Evolutionary conservation across 257 asterid genomes (phyloP), one percentile per base, ranked within the genome.

Genomic region (Paulownia fortunei): DNA sequence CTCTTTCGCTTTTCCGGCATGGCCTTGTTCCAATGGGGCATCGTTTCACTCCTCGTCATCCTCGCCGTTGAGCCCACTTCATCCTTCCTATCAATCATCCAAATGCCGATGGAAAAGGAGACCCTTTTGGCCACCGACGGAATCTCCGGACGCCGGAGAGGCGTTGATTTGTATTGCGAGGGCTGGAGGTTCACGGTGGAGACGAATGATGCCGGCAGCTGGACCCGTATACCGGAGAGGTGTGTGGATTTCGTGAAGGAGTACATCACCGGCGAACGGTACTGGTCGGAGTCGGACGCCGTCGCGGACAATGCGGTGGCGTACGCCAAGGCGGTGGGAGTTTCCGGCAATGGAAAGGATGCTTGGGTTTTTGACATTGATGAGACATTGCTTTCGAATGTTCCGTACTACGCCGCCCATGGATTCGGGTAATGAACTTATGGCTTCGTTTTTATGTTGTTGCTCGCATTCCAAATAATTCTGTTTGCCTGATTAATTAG

Each of bases 301-400:
- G 98, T 91, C 12, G 92, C 95, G 21, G 89, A 83, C 39, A 81
- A 52, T 8, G 74, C 94, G 34, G 37, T 80, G 69, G 88, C 76
- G 21, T 86, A 79, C 82, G 97, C 92, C 8, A 79, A 69, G 75
- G 52, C 85, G 18, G 84, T 85, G 19, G 19, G 76, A 1, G 55
- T 83, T 68, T 11, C 89, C 69, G 93, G 85, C 46, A 70, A 82
- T 60, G 92, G 92, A 15, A 91, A 89, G 80, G 91, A 87, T 58
- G 98, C 91, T 36, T 94, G 99, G 97, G 78, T 94, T 63, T 94
- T 94, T 81, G 99, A 94, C 79, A 76, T 94, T 47, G 99, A 94
- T 59, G 99, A 94, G 86, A 94, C 97, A 10, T 76, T 94, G 84
- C 89, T 94, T 11, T 88, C 96, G 15, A 94, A 94, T 63, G 76